Conservation (phyloP, 805 yeast species). For the Cyberlindnera mrakii region DNA sequence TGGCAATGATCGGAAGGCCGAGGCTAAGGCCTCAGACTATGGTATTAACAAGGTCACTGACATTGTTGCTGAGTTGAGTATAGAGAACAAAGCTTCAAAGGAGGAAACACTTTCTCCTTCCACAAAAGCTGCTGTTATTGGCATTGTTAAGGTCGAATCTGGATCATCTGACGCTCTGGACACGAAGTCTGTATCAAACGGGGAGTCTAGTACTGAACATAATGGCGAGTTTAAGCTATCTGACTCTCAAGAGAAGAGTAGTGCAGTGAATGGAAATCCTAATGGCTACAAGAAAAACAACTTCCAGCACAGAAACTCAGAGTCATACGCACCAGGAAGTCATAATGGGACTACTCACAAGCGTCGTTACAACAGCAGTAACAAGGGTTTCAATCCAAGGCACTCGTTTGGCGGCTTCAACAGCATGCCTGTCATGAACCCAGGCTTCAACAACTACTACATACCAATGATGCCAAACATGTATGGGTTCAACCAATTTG, state of each 20-base stretch:
- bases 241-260: neutral
- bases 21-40: neutral
- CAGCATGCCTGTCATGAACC: constrained; percentile 9
- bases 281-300: constrained; percentile 1
- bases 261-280: neutral
- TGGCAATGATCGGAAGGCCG: neutral
- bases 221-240: no score
- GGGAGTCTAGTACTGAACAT: no score
- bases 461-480: constrained; percentile 6
- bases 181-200: no score
- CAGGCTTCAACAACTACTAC: constrained; percentile 6
- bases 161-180: no score
- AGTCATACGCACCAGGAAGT: constrained; percentile 6
- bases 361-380: constrained; percentile 9
- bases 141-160: no score
- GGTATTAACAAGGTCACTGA: neutral
- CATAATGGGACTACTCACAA: constrained; percentile 1
- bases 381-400: constrained; percentile 12
- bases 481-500: constrained; percentile 9
- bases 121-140: neutral
- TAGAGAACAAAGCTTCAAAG: neutral
- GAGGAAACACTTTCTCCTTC: neutral
- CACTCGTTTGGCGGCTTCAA: constrained; percentile 15
- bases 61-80: neutral
- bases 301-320: constrained; percentile 18